Evolutionary conservation across 108 stramenopile species (phyloP), one percentile per base, ranked within the genome.

Genomic region (Skeletonema grethae): DNA sequence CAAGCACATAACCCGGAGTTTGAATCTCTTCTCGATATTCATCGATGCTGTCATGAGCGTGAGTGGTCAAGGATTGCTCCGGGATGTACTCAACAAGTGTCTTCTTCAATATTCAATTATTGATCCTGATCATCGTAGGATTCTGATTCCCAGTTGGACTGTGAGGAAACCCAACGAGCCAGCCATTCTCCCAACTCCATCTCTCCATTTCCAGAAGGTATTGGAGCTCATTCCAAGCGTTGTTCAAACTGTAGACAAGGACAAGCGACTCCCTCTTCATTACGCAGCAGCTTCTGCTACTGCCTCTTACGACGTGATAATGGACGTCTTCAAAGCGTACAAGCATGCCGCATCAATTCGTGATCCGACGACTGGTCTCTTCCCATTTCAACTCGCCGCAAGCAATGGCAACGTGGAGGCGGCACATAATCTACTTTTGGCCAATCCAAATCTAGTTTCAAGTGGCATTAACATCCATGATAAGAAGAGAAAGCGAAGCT

Each of bases 21-120:
- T 48, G 46, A 16, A 16, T 5, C 3, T 48, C 4, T 18, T 48
- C 46, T 48, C 45, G n/a, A 0, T 16, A 16, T 46, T 46, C 45
- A 16, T 46, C 15, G 9, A 46, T 15, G 45, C 45, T 11, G 18
- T 48, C 16, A 6, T 48, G 46, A 16, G 2, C 46, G 1, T 3
- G 3, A 48, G 46, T 11, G 16, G 46, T 48, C 16, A 16, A 48
- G 46, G 2, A 48, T 18, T 48, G n/a, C 46, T 60, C 3, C 59
- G n/a, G 4, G 59, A 60, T 7, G n/a, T 60, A 30, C 59, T 60
- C 24, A 60, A 60, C 59, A 60, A 60, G 35, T 60, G 59, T 8
- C 59, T 60, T n/a, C 34, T 60, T 13, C 59, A 60, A 6, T 34
- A 35, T 20, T 60, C 59, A 1, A 48, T 48, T 18, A 48, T 16